Conservation (phyloP, 2,329 filamentous ascomycete species). For the Dissoconium aciculare region DNA sequence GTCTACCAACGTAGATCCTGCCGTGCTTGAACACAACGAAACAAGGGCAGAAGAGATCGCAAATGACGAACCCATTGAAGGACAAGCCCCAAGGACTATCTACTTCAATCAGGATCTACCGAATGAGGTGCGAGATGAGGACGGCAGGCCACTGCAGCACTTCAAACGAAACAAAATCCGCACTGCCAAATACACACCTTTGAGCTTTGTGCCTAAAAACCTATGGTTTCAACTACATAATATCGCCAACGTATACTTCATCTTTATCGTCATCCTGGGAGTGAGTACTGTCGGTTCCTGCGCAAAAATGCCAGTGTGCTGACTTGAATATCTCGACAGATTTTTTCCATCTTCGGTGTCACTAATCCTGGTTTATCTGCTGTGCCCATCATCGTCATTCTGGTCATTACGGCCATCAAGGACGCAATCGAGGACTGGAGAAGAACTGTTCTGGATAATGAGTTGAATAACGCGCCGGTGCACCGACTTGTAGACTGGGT, state of each 20-base stretch:
- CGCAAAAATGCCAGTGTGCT: too few relatives aligned
- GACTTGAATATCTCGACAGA: conserved; percentile 49
- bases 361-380: conserved; percentile 79
- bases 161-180: conserved; percentile 92
- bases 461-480: conserved; percentile 90
- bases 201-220: conserved; percentile 94
- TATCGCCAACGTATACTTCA: conserved; percentile 94
- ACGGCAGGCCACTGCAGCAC: conserved; percentile 54
- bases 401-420: conserved; percentile 77
- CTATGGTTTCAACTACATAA: conserved; percentile 97
- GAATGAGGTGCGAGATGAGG: conserved; percentile 57
- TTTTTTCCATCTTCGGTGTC: conserved; percentile 91
- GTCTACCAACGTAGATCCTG: conserved; percentile 29
- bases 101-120: conserved; percentile 83
- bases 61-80: conserved; percentile 19
- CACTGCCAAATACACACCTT: conserved; percentile 89
- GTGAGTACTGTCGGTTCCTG: conserved; percentile 55
- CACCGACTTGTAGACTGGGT: conserved; percentile 77
- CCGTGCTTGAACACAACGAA: conserved; percentile 19
- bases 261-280: conserved; percentile 85
- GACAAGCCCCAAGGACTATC: conserved; percentile 41
- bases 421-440: conserved; percentile 93
- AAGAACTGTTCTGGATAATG: conserved; percentile 76
- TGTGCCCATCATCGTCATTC: conserved; percentile 84
- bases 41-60: conserved; percentile 20